phyloP scores from a whole-genome alignment of 441 rosid genomes.

The Gossypium aridum region DNA sequence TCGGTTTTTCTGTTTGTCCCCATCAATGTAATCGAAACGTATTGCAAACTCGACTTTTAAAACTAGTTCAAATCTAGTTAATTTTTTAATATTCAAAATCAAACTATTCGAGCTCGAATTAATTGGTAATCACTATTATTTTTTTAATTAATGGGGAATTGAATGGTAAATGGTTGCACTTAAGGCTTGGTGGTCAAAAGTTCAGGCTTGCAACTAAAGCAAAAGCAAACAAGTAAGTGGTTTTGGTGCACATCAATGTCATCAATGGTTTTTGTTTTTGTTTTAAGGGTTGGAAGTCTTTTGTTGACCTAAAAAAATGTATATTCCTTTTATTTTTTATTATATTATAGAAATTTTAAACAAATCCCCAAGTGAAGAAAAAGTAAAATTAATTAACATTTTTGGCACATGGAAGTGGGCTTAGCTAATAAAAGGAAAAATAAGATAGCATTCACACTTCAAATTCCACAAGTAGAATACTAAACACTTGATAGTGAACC shows the following conservation, averaged over 20 bases:
- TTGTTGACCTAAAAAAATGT: background rate
- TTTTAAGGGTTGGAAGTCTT: background rate
- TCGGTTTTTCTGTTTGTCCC: too few species aligned
- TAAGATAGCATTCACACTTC: background rate
- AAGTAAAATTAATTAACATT: background rate
- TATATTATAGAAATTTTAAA: background rate
- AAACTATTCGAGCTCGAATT: too few species aligned
- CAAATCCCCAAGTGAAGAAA: background rate
- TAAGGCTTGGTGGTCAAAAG: background rate
- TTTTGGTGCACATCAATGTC: background rate
- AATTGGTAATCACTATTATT: too few species aligned
- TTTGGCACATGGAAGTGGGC: background rate
- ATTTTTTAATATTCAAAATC: too few species aligned
- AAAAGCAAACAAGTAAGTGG: background rate
- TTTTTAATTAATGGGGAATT: too few species aligned
- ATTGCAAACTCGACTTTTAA: too few species aligned
- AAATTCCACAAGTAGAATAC: background rate
- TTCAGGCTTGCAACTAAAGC: background rate
- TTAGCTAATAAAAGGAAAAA: background rate
- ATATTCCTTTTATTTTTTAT: background rate
- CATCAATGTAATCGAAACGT: too few species aligned
- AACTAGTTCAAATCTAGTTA: too few species aligned
- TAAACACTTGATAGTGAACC: too few species aligned
- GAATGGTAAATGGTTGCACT: background rate
- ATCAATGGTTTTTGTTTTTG: background rate